These are phyloP conservation scores for Nyctanthes arbortristis DNA, from an alignment of 257 asterid genomes.

Conservation along the genomic window DNA sequence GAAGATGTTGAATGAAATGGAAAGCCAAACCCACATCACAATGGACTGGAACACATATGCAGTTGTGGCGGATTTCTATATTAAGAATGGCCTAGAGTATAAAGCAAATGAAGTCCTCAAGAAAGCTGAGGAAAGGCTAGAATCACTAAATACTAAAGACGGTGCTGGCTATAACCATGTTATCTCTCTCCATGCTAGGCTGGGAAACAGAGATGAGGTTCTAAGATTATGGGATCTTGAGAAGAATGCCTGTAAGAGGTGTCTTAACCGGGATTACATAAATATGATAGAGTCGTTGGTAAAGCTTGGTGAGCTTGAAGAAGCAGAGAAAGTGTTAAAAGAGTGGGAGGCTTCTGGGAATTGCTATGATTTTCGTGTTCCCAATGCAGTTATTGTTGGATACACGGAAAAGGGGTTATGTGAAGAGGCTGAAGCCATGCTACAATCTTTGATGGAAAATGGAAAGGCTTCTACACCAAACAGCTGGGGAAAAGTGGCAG, in stretches of 20 bases:
- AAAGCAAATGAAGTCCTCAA: conserved; percentile 59
- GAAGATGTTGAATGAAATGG: conserved; percentile 68
- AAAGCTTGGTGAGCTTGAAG: conserved; percentile 63
- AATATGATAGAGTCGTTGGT: conserved; percentile 62
- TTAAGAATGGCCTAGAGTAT: conserved; percentile 47
- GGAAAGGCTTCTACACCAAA: conserved; percentile 42
- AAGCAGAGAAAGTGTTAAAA: conserved; percentile 58
- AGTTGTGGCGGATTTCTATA: conserved; percentile 61
- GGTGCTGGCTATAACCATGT: conserved; percentile 62
- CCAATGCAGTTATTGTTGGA: conserved; percentile 48
- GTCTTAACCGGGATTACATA: conserved; percentile 63
- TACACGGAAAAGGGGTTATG: conserved; percentile 47
- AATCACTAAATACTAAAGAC: conserved; percentile 53
- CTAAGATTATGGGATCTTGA: conserved; percentile 62
- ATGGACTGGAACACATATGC: conserved; percentile 82
- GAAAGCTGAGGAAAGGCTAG: conserved; percentile 64
- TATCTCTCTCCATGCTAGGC: conserved; percentile 64
- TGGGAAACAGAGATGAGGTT: conserved; percentile 62
- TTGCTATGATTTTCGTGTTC: conserved; percentile 67
- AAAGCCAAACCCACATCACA: conserved; percentile 40
- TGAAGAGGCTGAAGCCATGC: conserved; percentile 63
- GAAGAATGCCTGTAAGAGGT: conserved; percentile 50
- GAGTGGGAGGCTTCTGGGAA: conserved; percentile 82
- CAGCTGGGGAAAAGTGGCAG: conserved; percentile 59
- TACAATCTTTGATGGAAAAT: conserved; percentile 38